phyloP scores from a whole-genome alignment of 208 protist species.

The Trypanosoma grayi region DNA sequence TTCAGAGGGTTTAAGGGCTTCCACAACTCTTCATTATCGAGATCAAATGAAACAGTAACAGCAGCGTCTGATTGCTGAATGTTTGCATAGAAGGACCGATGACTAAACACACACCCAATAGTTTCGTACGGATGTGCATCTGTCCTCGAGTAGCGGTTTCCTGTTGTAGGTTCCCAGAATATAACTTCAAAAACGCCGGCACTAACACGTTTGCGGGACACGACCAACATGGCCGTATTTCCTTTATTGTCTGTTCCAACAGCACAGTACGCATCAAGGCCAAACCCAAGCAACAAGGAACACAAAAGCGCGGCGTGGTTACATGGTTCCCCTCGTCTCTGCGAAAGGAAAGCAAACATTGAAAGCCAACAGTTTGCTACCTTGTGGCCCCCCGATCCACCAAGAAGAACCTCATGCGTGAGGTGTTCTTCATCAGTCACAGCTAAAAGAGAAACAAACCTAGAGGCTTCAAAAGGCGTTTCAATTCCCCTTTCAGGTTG shows the following conservation, averaged over 20 bases:
- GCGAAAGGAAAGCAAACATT: constrained; percentile 83
- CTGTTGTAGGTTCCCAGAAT: constrained; percentile 83
- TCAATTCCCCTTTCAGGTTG: constrained; percentile 68
- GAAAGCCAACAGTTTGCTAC: constrained; percentile 57
- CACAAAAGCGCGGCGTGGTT: constrained; percentile 90
- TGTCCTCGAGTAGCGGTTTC: constrained; percentile 41
- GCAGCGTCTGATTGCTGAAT: constrained; percentile 65
- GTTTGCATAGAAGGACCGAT: constrained; percentile 88
- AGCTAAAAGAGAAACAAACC: constrained; percentile 86
- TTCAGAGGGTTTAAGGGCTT: constrained; percentile 90
- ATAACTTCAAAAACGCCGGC: constrained; percentile 41
- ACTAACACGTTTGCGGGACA: constrained; percentile 46
- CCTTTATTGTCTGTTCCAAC: constrained; percentile 53
- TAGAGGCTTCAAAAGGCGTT: constrained; percentile 78
- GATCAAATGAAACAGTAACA: constrained; percentile 65
- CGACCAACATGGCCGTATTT: constrained; percentile 64
- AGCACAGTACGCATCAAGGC: constrained; percentile 86
- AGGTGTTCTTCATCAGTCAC: constrained; percentile 42
- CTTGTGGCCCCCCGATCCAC: constrained; percentile 20
- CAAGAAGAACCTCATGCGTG: constrained; percentile 28
- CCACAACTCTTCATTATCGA: constrained; percentile 90
- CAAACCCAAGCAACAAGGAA: constrained; percentile 90
- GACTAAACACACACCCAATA: constrained; percentile 86
- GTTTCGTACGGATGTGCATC: constrained; percentile 55
- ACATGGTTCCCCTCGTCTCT: constrained; percentile 73